These are phyloP conservation scores for Esteya vermicola DNA, from an alignment of 2,329 filamentous ascomycete genomes.

Conservation along the genomic window DNA sequence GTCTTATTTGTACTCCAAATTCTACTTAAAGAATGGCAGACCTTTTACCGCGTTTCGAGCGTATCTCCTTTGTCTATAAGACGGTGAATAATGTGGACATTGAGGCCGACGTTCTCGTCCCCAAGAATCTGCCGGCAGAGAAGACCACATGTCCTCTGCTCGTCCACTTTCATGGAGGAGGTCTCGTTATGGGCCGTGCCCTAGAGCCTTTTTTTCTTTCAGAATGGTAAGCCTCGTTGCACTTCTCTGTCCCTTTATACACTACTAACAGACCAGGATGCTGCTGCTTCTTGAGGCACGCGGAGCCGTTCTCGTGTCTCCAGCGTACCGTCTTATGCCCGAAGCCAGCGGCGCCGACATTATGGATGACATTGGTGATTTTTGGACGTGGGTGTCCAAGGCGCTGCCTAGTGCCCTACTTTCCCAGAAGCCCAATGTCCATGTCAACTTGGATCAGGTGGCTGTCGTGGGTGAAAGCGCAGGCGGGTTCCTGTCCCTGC, in stretches of 20 bases:
- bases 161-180: conserved; percentile 13
- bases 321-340: conserved; percentile 37
- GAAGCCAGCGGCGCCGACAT: conserved; percentile 30
- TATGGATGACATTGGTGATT: conserved; percentile 29
- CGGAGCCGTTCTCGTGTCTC: conserved; percentile 28
- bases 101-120: background rate
- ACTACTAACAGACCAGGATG: conserved; percentile 13
- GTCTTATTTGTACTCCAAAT: too few species aligned
- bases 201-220: conserved; percentile 8
- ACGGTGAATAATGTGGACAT: conserved; percentile 1
- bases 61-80: conserved; percentile 2
- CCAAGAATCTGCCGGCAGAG: background rate
- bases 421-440: conserved; percentile 4
- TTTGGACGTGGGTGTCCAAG: conserved; percentile 29
- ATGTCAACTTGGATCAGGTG: conserved; percentile 7
- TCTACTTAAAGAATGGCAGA: background rate
- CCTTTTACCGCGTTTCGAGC: background rate
- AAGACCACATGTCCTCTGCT: conserved; percentile 5
- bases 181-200: conserved; percentile 8
- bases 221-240: background rate
- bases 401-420: conserved; percentile 1
- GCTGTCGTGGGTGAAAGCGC: conserved; percentile 11
- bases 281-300: conserved; percentile 23
- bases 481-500: conserved; percentile 13
- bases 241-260: background rate